phyloP scores from a whole-genome alignment of 805 yeast species.

The Nakazawaea ambrosiae region DNA sequence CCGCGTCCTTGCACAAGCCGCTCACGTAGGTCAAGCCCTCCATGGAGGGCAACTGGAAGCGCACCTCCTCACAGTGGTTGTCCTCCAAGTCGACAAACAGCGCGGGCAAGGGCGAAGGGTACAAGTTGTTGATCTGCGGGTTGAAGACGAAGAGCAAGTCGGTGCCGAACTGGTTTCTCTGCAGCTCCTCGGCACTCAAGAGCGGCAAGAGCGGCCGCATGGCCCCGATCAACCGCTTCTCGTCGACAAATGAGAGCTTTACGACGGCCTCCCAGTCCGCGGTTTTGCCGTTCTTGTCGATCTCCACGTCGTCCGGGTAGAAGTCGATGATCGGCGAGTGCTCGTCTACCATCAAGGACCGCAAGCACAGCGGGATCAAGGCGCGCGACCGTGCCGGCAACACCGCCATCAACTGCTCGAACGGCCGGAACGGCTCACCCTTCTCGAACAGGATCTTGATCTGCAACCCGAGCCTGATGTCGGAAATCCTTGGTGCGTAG shows the following conservation, averaged over 20 bases:
- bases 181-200: conserved; percentile 62
- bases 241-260: conserved; percentile 85
- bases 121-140: conserved; percentile 64
- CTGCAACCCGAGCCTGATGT: conserved; percentile 66
- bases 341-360: conserved; percentile 80
- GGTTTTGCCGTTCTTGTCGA: conserved; percentile 91
- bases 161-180: conserved; percentile 68
- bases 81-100: conserved; percentile 72
- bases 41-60: conserved; percentile 45
- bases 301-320: conserved; percentile 81
- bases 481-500: conserved; percentile 92
- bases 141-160: conserved; percentile 66
- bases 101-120: conserved; percentile 71
- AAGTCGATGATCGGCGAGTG: conserved; percentile 84
- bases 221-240: conserved; percentile 62
- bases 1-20: conserved; percentile 63
- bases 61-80: conserved; percentile 67
- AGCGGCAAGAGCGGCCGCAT: conserved; percentile 58
- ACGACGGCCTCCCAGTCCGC: conserved; percentile 99
- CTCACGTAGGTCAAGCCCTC: conserved; percentile 31
- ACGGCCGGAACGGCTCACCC: conserved; percentile 83
- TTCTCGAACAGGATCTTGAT: conserved; percentile 54
- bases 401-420: conserved; percentile 96
- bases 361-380: conserved; percentile 70
- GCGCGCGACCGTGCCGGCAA: conserved; percentile 85